Evolutionary conservation across 768 basidiomycete genomes (phyloP).

Genomic region (Lactifluus pinguis): DNA sequence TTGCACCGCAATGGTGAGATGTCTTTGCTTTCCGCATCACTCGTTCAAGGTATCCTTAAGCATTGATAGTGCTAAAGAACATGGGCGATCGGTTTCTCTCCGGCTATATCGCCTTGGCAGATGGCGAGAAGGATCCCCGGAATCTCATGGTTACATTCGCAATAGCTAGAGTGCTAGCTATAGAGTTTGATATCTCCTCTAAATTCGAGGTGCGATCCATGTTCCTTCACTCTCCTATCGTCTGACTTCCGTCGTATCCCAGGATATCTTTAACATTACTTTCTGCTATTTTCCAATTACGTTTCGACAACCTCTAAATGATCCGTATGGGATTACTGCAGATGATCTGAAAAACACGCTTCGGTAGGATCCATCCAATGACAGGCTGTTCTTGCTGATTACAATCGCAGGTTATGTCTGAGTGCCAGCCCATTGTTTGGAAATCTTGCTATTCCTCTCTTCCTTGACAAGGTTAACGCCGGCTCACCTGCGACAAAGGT

Average conservation of each 20-base stretch:
- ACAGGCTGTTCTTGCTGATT: neutral
- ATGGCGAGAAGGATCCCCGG: slow-evolving; percentile 96
- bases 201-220: slow-evolving; percentile 59
- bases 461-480: slow-evolving; percentile 84
- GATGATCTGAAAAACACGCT: slow-evolving; percentile 75
- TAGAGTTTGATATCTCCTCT: slow-evolving; percentile 75
- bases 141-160: slow-evolving; percentile 88
- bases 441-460: slow-evolving; percentile 73
- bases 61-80: slow-evolving; percentile 49
- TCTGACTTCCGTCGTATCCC: neutral
- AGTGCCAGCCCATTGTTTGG: slow-evolving; percentile 78
- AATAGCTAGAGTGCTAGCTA: slow-evolving; percentile 73
- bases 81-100: slow-evolving; percentile 67
- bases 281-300: slow-evolving; percentile 99
- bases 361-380: slow-evolving; percentile 34
- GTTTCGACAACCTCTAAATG: slow-evolving; percentile 87
- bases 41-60: slow-evolving; percentile 1
- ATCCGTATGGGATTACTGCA: slow-evolving; percentile 85
- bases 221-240: neutral
- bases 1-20: slow-evolving; percentile 46
- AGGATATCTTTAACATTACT: slow-evolving; percentile 90
- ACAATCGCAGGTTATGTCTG: slow-evolving; percentile 49
- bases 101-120: slow-evolving; percentile 71
- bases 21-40: neutral
- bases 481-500: slow-evolving; percentile 82